Percentiles rank a stretch among this genome's conserved stretches.
Evolutionary conservation across 129 eudicot species (phyloP).

Genomic region (Arctium minus): DNA sequence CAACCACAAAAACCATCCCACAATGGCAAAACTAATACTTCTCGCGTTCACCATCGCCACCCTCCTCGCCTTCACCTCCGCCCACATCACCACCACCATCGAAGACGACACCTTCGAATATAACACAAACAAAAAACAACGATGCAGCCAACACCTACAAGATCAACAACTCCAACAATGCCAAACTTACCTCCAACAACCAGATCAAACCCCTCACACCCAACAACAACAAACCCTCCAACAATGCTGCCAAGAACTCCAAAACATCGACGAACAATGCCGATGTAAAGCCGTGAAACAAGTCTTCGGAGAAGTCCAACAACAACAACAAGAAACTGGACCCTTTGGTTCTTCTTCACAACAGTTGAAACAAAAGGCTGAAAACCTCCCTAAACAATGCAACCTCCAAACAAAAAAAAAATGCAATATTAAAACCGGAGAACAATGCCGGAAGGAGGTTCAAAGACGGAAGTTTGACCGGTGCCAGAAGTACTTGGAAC

Average conservation of each 20-base stretch:
- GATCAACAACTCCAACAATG: neutral
- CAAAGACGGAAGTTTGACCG: neutral
- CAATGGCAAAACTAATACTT: slow-evolving; percentile 15
- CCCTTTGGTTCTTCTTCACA: neutral
- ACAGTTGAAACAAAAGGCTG: slow-evolving; percentile 24
- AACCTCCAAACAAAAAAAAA: neutral
- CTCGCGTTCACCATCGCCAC: slow-evolving; percentile 14
- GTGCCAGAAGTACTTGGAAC: slow-evolving; percentile 10
- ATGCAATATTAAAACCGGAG: slow-evolving; percentile 2
- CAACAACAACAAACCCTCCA: neutral
- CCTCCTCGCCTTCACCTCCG: slow-evolving; percentile 18
- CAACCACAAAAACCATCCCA: neutral
- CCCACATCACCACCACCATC: neutral
- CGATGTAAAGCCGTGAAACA: slow-evolving; percentile 1
- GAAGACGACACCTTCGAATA: neutral
- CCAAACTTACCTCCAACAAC: neutral
- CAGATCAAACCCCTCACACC: neutral
- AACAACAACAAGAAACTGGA: neutral
- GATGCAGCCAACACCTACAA: neutral
- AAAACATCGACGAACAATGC: neutral
- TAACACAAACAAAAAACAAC: neutral
- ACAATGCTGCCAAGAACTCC: neutral
- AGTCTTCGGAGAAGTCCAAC: neutral
- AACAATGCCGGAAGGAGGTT: slow-evolving; percentile 5
- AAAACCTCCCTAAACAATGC: slow-evolving; percentile 24